phyloP scores from a whole-genome alignment of 768 basidiomycete genomes.

The Crepidotus variabilis region DNA sequence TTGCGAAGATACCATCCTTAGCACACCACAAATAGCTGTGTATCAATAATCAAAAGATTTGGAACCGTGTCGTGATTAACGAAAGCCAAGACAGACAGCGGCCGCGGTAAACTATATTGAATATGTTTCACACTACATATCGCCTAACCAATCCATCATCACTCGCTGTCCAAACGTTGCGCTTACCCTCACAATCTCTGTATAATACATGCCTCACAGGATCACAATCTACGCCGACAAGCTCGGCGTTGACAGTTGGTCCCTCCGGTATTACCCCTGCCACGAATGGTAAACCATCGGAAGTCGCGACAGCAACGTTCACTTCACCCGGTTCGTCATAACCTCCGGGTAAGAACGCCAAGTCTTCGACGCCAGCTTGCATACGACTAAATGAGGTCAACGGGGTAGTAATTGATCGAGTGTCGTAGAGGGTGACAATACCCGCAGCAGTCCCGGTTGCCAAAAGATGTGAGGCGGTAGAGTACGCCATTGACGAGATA shows the following conservation, averaged over 20 bases:
- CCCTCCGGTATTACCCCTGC: conserved; percentile 40
- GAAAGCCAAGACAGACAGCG: too few species aligned
- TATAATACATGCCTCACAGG: conserved; percentile 43
- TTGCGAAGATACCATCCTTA: background rate
- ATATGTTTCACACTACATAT: conserved; percentile 24
- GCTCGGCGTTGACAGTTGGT: conserved; percentile 41
- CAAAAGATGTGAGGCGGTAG: conserved; percentile 36
- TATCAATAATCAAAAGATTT: background rate
- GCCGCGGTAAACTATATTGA: too few species aligned
- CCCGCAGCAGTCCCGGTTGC: conserved; percentile 59
- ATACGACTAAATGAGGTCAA: conserved; percentile 42
- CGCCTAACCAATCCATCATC: conserved; percentile 61
- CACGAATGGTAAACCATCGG: conserved; percentile 60
- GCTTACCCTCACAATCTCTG: conserved; percentile 5
- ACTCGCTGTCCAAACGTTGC: conserved; percentile 39
- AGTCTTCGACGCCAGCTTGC: conserved; percentile 45
- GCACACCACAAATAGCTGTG: background rate
- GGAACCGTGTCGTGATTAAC: background rate
- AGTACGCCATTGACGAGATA: conserved; percentile 45
- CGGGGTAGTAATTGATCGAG: conserved; percentile 36
- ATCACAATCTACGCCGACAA: conserved; percentile 61
- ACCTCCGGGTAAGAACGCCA: conserved; percentile 29
- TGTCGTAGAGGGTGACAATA: conserved; percentile 52
- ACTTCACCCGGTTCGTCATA: conserved; percentile 17
- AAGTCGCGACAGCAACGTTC: conserved; percentile 45